phyloP scores from a whole-genome alignment of 768 basidiomycete species.

The Serpula lacrymans region DNA sequence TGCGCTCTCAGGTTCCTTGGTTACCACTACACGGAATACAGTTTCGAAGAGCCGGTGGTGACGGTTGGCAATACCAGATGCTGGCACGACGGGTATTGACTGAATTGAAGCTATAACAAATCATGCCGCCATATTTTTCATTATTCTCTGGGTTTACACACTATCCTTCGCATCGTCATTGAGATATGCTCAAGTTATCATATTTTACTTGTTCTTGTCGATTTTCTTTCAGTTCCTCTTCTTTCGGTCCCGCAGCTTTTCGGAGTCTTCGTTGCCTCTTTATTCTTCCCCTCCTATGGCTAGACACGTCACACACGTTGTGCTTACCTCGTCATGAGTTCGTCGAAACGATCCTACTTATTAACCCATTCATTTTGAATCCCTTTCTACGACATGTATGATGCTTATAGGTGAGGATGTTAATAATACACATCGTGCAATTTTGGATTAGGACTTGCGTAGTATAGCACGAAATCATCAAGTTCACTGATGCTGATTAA shows the following conservation, averaged over 20 bases:
- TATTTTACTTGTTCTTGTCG: constrained; percentile 10
- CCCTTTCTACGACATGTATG: constrained; percentile 9
- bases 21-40: constrained; percentile 93
- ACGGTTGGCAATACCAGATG: constrained; percentile 98
- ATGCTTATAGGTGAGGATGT: constrained; percentile 8
- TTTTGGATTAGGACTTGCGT: too few relatives aligned
- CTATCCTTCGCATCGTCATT: constrained; percentile 16
- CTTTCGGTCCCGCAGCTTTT: too few relatives aligned
- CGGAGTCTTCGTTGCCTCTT: background rate
- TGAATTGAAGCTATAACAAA: constrained; percentile 74
- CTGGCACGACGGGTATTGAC: constrained; percentile 84
- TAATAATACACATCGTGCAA: too few relatives aligned
- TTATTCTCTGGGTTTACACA: constrained; percentile 6
- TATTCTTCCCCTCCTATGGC: constrained; percentile 1
- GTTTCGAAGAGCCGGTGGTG: constrained; percentile 85
- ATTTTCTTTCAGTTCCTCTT: background rate
- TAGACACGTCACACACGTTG: constrained; percentile 7
- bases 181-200: constrained; percentile 13
- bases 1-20: constrained; percentile 71
- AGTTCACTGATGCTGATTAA: too few relatives aligned
- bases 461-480: too few relatives aligned
- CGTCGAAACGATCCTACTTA: constrained; percentile 4
- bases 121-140: background rate
- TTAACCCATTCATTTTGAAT: constrained; percentile 4
- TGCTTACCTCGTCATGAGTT: constrained; percentile 2